Evolutionary conservation across 2,329 filamentous ascomycete species (phyloP).

Genomic region (Hymenoscyphus salicellus): DNA sequence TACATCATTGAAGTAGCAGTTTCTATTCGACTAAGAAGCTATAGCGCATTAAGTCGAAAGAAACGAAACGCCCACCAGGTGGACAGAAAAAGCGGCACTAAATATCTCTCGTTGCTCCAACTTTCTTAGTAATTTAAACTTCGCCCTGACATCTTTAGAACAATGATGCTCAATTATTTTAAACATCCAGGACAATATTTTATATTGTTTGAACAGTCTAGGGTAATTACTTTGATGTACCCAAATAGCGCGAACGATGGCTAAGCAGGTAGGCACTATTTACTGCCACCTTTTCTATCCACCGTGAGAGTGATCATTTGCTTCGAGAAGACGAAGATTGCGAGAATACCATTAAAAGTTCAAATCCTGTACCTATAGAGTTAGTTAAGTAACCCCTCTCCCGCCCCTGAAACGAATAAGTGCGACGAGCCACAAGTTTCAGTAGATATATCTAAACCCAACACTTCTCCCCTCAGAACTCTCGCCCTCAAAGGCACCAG

Average conservation of each 20-base stretch:
- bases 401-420: not conserved
- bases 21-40: not conserved
- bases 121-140: too few relatives aligned
- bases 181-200: too few relatives aligned
- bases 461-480: not conserved
- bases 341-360: not conserved
- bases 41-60: not conserved
- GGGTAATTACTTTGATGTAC: too few relatives aligned
- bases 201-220: too few relatives aligned
- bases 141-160: too few relatives aligned
- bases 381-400: not conserved
- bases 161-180: too few relatives aligned
- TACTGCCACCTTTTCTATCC: too few relatives aligned
- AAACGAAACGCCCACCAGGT: not conserved
- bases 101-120: too few relatives aligned
- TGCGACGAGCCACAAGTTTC: not conserved
- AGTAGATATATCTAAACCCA: slow-evolving; percentile 9
- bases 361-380: too few relatives aligned
- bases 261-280: too few relatives aligned
- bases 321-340: not conserved
- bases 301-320: not conserved
- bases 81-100: too few relatives aligned
- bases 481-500: not conserved
- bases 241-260: too few relatives aligned
- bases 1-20: not conserved